Percentiles rank a stretch among this genome's conserved stretches.
Evolutionary conservation across 2,329 filamentous ascomycete genomes (phyloP).

Genomic region (Cladorrhinum sp.): DNA sequence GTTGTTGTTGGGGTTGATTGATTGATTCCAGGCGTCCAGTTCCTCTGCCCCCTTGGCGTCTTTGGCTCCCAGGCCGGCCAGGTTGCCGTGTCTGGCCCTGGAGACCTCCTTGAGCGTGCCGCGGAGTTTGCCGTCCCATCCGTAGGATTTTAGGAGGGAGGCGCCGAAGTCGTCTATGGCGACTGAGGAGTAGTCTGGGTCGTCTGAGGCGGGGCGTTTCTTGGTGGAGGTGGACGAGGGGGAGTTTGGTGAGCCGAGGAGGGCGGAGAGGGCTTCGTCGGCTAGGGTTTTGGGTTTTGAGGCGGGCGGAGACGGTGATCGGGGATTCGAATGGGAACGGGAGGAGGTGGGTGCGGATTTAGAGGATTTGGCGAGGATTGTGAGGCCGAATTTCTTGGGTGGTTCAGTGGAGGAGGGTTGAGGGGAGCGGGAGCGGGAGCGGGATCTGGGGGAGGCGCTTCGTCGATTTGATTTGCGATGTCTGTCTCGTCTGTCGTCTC

Average conservation of each 20-base stretch:
- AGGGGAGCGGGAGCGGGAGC: too few relatives aligned
- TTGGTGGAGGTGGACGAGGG: slow-evolving; percentile 26
- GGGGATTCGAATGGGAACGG: neutral
- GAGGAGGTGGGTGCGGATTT: neutral
- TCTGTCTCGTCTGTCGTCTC: neutral
- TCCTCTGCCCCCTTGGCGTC: slow-evolving; percentile 70
- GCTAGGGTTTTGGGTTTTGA: slow-evolving; percentile 36
- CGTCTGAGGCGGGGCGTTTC: slow-evolving; percentile 46
- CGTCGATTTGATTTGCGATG: slow-evolving; percentile 5
- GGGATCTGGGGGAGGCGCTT: neutral
- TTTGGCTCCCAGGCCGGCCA: slow-evolving; percentile 87
- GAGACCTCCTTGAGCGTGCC: slow-evolving; percentile 59
- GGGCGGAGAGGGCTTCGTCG: slow-evolving; percentile 61
- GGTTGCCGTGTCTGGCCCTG: slow-evolving; percentile 66
- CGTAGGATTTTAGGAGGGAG: slow-evolving; percentile 87
- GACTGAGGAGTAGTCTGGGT: slow-evolving; percentile 79
- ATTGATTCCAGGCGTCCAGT: slow-evolving; percentile 76
- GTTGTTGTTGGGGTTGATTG: slow-evolving; percentile 43
- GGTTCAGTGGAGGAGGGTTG: neutral
- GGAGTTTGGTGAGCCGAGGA: slow-evolving; percentile 47
- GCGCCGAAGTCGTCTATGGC: slow-evolving; percentile 95
- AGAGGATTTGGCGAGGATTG: slow-evolving; percentile 35
- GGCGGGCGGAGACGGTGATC: neutral
- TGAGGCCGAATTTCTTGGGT: slow-evolving; percentile 50
- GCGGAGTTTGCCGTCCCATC: slow-evolving; percentile 73